Evolutionary conservation across 1,139 yeast genomes (phyloP).

Genomic region (Lodderomyces pseudojiufengensis): DNA sequence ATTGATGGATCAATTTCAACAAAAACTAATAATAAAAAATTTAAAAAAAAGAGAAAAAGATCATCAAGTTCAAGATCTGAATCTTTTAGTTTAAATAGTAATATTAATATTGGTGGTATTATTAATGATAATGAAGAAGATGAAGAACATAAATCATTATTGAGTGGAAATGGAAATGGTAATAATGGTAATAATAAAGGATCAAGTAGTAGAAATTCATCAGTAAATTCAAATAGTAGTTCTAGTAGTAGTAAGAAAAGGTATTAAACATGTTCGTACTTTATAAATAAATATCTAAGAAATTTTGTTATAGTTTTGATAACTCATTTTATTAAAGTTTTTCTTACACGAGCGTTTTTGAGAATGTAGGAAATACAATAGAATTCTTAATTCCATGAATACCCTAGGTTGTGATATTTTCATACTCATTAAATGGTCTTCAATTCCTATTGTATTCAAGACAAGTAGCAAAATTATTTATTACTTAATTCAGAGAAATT

Average conservation of each 20-base stretch:
- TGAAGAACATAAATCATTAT: slow-evolving; percentile 10
- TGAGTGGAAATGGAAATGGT: slow-evolving; percentile 1
- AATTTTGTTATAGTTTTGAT: too few relatives aligned
- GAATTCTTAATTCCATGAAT: too few relatives aligned
- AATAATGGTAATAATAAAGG: neutral
- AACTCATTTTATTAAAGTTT: too few relatives aligned
- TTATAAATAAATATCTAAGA: too few relatives aligned
- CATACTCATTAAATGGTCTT: too few relatives aligned
- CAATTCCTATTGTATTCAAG: too few relatives aligned
- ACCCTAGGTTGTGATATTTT: too few relatives aligned
- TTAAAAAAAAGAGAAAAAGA: slow-evolving; percentile 8
- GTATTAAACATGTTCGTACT: too few relatives aligned
- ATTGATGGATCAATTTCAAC: neutral
- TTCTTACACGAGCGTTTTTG: too few relatives aligned
- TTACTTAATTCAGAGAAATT: too few relatives aligned
- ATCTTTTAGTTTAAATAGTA: slow-evolving; percentile 8
- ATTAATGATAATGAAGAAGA: slow-evolving; percentile 8
- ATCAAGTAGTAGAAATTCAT: slow-evolving; percentile 6
- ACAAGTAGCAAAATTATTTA: too few relatives aligned
- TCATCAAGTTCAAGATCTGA: slow-evolving; percentile 9
- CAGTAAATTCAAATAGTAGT: slow-evolving; percentile 5
- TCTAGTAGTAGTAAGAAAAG: slow-evolving; percentile 3
- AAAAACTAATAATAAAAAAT: slow-evolving; percentile 5
- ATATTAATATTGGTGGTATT: slow-evolving; percentile 3
- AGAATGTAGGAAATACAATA: too few relatives aligned